Percentiles rank a stretch among this genome's conserved stretches.
Evolutionary conservation across 108 stramenopile genomes (phyloP).

Genomic region (Chaetoceros tenuissimus): DNA sequence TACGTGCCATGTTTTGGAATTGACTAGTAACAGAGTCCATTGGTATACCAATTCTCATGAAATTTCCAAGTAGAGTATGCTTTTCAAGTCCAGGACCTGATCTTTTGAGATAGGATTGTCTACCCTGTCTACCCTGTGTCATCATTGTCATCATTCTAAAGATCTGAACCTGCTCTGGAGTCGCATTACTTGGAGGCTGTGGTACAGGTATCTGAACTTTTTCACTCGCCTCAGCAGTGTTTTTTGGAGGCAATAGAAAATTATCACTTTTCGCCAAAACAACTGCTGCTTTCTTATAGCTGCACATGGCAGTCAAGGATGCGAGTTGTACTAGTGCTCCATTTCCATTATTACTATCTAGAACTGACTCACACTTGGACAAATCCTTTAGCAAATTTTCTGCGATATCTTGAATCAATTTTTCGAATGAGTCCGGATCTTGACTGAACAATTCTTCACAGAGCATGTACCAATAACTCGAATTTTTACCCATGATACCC

Average conservation of each 20-base stretch:
- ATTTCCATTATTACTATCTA: conserved; percentile 8
- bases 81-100: conserved; percentile 76
- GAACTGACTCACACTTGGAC: conserved; percentile 1
- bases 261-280: conserved; percentile 27
- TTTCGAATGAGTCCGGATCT: conserved; percentile 39
- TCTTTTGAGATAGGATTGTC: conserved; percentile 36
- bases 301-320: conserved; percentile 51
- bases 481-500: conserved; percentile 41
- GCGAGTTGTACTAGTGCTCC: conserved; percentile 39
- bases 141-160: conserved; percentile 51
- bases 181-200: conserved; percentile 18
- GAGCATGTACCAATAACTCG: conserved; percentile 57
- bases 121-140: conserved; percentile 10
- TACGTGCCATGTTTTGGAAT: conserved; percentile 30
- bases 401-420: conserved; percentile 35
- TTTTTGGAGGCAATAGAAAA: conserved; percentile 54
- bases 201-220: conserved; percentile 34
- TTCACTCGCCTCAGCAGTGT: conserved; percentile 43
- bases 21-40: conserved; percentile 40
- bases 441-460: conserved; percentile 66
- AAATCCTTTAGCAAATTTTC: conserved; percentile 21
- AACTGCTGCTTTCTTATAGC: conserved; percentile 61
- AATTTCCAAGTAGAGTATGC: conserved; percentile 62
- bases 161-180: conserved; percentile 19
- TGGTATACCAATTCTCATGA: conserved; percentile 55